Percentiles rank a stretch among this genome's conserved stretches.
These are phyloP conservation scores for Quercus gilva DNA, from an alignment of 306 rosid species.

Conservation along the genomic window DNA sequence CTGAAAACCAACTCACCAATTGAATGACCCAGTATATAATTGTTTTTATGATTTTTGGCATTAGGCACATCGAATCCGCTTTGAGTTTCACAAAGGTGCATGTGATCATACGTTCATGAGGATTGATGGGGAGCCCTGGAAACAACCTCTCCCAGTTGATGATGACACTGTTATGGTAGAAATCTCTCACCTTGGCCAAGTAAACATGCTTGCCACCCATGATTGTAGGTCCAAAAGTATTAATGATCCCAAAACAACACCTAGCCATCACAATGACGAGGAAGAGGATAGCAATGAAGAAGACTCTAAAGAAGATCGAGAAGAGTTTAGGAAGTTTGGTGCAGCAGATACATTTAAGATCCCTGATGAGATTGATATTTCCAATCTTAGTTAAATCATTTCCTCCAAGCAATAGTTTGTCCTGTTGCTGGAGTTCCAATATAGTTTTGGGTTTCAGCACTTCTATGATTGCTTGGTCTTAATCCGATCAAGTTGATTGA, in stretches of 20 bases:
- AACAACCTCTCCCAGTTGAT: slow-evolving; percentile 86
- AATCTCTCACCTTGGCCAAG: slow-evolving; percentile 91
- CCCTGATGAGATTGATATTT: slow-evolving; percentile 65
- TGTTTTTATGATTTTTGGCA: background rate
- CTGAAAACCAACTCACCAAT: too few relatives aligned
- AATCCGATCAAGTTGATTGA: background rate
- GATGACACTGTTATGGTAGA: slow-evolving; percentile 80
- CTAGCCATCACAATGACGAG: slow-evolving; percentile 26
- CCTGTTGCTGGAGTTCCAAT: background rate
- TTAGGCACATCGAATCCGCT: slow-evolving; percentile 75
- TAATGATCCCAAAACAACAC: slow-evolving; percentile 37
- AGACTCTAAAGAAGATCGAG: slow-evolving; percentile 29
- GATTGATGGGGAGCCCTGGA: slow-evolving; percentile 98
- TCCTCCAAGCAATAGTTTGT: background rate
- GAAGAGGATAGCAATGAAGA: slow-evolving; percentile 54
- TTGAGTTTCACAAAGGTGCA: slow-evolving; percentile 73
- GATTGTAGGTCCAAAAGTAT: slow-evolving; percentile 57
- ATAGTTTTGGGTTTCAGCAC: background rate
- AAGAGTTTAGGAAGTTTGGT: slow-evolving; percentile 89
- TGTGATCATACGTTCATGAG: slow-evolving; percentile 81
- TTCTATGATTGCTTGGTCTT: background rate
- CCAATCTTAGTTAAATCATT: slow-evolving; percentile 60
- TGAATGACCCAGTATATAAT: background rate
- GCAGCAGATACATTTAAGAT: slow-evolving; percentile 84
- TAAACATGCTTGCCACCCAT: slow-evolving; percentile 77